Percentiles rank a stretch among this genome's conserved stretches.
These are phyloP conservation scores for Phytophthora palmivora DNA, from an alignment of 352 stramenopile genomes.

Conservation along the genomic window DNA sequence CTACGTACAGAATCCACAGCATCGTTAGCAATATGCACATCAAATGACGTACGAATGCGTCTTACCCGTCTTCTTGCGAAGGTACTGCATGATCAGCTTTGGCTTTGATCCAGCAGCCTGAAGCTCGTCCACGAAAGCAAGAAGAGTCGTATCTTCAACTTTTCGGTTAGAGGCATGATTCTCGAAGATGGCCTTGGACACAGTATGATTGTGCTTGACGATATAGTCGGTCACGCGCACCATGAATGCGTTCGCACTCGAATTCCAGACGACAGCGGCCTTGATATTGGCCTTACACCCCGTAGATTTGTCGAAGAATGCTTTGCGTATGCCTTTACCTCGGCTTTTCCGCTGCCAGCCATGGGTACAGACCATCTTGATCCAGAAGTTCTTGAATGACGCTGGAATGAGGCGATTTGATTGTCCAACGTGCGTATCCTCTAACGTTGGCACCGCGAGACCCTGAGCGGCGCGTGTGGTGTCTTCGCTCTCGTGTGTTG, in stretches of 20 bases:
- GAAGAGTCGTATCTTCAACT: not conserved
- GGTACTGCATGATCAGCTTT: conserved; percentile 10
- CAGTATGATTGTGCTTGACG: conserved; percentile 4
- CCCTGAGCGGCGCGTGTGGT: not conserved
- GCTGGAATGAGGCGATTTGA: not conserved
- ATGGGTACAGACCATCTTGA: not conserved
- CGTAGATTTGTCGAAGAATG: conserved; percentile 6
- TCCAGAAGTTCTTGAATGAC: conserved; percentile 9
- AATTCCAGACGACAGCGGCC: conserved; percentile 1
- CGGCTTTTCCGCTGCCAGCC: conserved; percentile 9
- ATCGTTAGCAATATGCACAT: too few species aligned
- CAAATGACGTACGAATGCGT: too few species aligned
- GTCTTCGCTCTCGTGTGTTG: not conserved
- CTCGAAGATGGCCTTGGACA: conserved; percentile 1
- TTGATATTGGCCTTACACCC: conserved; percentile 17
- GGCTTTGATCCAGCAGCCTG: conserved; percentile 7
- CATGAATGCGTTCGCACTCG: too few species aligned
- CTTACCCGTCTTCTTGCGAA: conserved; percentile 6
- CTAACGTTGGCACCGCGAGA: not conserved
- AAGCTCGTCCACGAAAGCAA: conserved; percentile 10
- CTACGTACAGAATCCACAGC: too few species aligned
- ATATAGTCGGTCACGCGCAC: conserved; percentile 5
- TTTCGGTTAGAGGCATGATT: conserved; percentile 5
- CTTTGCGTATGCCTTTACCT: not conserved
- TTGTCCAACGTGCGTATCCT: not conserved